phyloP scores from a whole-genome alignment of 202 grass and related monocot species.

The Thinopyrum obtusiflorum region DNA sequence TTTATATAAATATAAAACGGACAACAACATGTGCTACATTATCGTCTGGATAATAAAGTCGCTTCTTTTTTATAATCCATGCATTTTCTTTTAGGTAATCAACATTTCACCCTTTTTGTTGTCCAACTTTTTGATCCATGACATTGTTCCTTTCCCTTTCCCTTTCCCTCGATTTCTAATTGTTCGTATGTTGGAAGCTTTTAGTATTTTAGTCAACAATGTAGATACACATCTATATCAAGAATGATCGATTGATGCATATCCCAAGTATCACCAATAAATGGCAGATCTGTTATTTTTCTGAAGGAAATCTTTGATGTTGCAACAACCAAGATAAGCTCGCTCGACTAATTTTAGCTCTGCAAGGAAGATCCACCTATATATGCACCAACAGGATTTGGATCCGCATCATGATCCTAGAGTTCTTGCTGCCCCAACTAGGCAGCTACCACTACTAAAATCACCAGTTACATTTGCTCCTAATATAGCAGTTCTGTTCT shows the following conservation, averaged over 20 bases:
- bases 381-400: neutral
- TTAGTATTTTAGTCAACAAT: neutral
- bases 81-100: no score
- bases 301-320: neutral
- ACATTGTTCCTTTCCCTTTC: neutral
- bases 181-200: neutral
- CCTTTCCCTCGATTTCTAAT: neutral
- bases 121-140: neutral
- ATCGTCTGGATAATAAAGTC: neutral
- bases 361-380: neutral
- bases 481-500: no score
- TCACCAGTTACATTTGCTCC: neutral
- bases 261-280: constrained; percentile 2
- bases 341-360: neutral
- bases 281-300: neutral
- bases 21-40: neutral
- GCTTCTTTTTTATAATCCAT: no score
- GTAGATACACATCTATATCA: neutral
- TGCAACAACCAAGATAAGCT: neutral
- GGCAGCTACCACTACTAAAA: neutral
- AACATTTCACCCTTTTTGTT: neutral
- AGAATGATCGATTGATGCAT: constrained; percentile 13
- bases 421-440: neutral
- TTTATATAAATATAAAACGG: neutral
- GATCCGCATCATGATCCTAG: neutral